phyloP scores from a whole-genome alignment of 495 filamentous ascomycete genomes.

The Pyrenopolyporus hunteri region DNA sequence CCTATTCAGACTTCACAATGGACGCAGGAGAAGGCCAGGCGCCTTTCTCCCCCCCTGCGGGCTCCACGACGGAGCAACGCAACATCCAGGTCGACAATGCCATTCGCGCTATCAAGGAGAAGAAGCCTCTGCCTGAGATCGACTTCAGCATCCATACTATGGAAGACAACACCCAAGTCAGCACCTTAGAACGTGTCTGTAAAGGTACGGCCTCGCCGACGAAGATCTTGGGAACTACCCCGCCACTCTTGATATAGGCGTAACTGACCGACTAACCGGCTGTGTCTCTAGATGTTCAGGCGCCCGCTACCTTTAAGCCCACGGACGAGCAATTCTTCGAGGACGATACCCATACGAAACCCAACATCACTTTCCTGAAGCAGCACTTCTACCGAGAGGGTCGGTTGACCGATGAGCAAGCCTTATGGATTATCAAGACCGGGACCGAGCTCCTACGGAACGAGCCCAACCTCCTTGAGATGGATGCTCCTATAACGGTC shows the following conservation, averaged over 20 bases:
- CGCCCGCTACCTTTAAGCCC: constrained; percentile 89
- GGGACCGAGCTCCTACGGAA: constrained; percentile 82
- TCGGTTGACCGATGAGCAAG: constrained; percentile 94
- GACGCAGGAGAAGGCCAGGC: constrained; percentile 46
- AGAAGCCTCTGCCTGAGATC: constrained; percentile 94
- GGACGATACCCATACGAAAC: constrained; percentile 82
- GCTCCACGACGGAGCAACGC: constrained; percentile 39
- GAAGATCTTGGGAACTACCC: constrained; percentile 16
- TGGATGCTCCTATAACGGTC: constrained; percentile 99
- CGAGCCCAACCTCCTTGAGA: constrained; percentile 96
- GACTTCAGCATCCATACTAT: constrained; percentile 97
- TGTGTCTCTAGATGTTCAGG: constrained; percentile 79
- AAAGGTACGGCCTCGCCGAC: constrained; percentile 71
- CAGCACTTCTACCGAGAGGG: constrained; percentile 98
- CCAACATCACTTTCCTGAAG: constrained; percentile 91
- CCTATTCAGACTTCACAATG: constrained; percentile 41
- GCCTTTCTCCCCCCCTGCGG: constrained; percentile 29
- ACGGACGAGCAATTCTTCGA: constrained; percentile 77
- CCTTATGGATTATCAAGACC: constrained; percentile 87
- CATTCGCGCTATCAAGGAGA: constrained; percentile 83
- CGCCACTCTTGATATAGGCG: constrained; percentile 12
- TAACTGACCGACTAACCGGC: constrained; percentile 20
- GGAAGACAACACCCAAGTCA: constrained; percentile 96
- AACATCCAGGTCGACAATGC: constrained; percentile 67
- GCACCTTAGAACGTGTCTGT: constrained; percentile 91